A percentile compares a stretch with the other conserved stretches of the same genome.
phyloP scores from a whole-genome alignment of 495 filamentous ascomycete genomes.

The Podospora comata region DNA sequence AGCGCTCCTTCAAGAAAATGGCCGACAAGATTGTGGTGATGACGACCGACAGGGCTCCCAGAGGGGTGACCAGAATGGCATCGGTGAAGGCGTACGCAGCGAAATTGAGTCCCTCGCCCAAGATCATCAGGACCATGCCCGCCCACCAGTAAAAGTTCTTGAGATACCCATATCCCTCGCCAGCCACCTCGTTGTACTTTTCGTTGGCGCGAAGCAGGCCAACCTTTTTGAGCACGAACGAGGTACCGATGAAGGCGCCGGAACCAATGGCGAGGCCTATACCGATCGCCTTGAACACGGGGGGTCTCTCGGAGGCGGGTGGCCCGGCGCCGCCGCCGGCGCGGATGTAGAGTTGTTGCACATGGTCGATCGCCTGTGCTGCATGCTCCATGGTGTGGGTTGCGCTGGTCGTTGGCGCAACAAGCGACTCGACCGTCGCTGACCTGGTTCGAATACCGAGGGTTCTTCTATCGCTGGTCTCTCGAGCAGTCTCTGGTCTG shows the following conservation, averaged over 20 bases:
- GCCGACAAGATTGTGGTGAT: conserved; percentile 90
- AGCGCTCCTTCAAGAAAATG: conserved; percentile 91
- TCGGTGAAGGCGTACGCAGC: conserved; percentile 96
- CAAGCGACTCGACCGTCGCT: not conserved
- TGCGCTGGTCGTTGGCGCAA: not conserved
- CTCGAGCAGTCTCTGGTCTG: not conserved
- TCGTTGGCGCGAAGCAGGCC: conserved; percentile 88
- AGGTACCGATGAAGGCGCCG: conserved; percentile 89
- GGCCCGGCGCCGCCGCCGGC: conserved; percentile 27
- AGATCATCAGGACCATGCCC: conserved; percentile 96
- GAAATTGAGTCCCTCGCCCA: conserved; percentile 97
- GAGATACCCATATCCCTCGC: conserved; percentile 96
- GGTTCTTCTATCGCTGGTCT: not conserved
- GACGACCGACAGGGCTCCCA: conserved; percentile 94
- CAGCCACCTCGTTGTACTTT: conserved; percentile 94
- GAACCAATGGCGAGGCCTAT: conserved; percentile 83
- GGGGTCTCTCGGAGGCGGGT: conserved; percentile 34
- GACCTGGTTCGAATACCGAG: conserved; percentile 1
- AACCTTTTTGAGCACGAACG: conserved; percentile 93
- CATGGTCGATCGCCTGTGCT: conserved; percentile 38
- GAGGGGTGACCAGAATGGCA: conserved; percentile 90
- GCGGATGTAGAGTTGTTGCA: conserved; percentile 44
- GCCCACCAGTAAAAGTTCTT: conserved; percentile 95
- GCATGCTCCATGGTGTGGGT: conserved; percentile 40
- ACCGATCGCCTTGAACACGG: conserved; percentile 79